A percentile compares a stretch with the other conserved stretches of the same genome.
Conservation (phyloP, 1,284 basidiomycete genomes). For the Sanghuangporus weigelae region DNA sequence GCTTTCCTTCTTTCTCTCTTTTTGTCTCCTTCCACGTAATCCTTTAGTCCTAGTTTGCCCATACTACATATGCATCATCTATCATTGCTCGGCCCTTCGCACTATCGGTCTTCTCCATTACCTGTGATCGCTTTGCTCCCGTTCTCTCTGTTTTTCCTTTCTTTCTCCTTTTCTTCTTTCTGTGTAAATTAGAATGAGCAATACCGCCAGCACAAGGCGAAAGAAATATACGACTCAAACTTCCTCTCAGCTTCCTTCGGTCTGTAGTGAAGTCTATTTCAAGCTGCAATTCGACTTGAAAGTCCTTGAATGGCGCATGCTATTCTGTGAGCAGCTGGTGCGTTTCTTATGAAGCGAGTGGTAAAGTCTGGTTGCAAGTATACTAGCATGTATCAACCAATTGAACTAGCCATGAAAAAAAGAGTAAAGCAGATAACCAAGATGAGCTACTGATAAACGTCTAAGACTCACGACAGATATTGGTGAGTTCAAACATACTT, state of each 20-base stretch:
- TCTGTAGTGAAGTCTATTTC: not conserved
- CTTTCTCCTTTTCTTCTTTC: constrained; percentile 16
- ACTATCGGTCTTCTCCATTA: constrained; percentile 18
- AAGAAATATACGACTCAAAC: not conserved
- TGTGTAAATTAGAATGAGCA: constrained; percentile 26
- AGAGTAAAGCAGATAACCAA: too few relatives aligned
- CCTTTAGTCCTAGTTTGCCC: constrained; percentile 21
- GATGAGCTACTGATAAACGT: too few relatives aligned
- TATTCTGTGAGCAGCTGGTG: too few relatives aligned
- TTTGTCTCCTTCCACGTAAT: constrained; percentile 24
- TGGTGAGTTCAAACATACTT: not conserved
- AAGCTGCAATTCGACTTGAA: not conserved
- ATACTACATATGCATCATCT: constrained; percentile 17
- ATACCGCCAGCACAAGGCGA: not conserved
- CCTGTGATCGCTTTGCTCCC: constrained; percentile 21
- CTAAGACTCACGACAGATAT: not conserved
- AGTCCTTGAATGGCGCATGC: too few relatives aligned
- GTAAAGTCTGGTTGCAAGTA: too few relatives aligned
- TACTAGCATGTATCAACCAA: too few relatives aligned
- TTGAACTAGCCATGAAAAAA: too few relatives aligned
- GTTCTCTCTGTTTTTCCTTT: constrained; percentile 14
- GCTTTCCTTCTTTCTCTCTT: constrained; percentile 23
- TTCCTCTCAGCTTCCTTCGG: not conserved
- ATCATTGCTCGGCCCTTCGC: constrained; percentile 18
- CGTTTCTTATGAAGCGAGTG: too few relatives aligned